Base-by-base conservation (phyloP, 2,329 filamentous ascomycete species). In the Claviceps sp. region DNA sequence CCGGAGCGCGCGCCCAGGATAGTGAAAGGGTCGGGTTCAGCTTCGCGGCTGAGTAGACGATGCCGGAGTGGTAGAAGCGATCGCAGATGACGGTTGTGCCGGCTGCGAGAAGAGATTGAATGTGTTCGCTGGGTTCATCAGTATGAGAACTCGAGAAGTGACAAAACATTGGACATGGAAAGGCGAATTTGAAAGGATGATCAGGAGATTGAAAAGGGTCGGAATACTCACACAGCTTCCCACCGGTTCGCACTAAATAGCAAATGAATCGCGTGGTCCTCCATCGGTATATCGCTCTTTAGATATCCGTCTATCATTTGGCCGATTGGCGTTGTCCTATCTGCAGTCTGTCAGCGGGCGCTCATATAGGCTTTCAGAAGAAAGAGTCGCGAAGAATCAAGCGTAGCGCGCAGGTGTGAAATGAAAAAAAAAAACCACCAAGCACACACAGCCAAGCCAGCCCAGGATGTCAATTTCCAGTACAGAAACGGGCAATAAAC, bases 41-140 rank as follows among this genome's bases (percentile, higher is more conserved):
- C 65, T 97, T 97, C 3, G 93, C 91, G 0, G 89, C 88, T 24
- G 84, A 89, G 71, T 97, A 98, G 48, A 96, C 89, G 53, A 90
- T 87, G 51, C 93, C 93, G 19, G 87, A 93, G 72, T 95, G 91
- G 65, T 94, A 95, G 71, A 97, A 98, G 47, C 93, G 83, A 68
- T 98, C 93, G 58, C 91, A 83, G 41, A 98, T 74, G 37, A 98
- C 76, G 0, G 81, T 93, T 19, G 76, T 82, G 8, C 91, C 90
- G 1, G 73, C 66, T 1, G 73, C 69, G 5, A 96, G 67, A 5
- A 78, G 70, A 1, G 68, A 52, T 17, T 72, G 62, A 46, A 84
- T 82, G 48, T 69, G 68, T 58, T 73, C 70, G 2, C 77, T 80
- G 17, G 30, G 8, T 30, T 30, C 30, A 10, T 30, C 30, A 30